Conservation (phyloP, 331 rosid genomes). For the Erythrophleum ivorense region DNA sequence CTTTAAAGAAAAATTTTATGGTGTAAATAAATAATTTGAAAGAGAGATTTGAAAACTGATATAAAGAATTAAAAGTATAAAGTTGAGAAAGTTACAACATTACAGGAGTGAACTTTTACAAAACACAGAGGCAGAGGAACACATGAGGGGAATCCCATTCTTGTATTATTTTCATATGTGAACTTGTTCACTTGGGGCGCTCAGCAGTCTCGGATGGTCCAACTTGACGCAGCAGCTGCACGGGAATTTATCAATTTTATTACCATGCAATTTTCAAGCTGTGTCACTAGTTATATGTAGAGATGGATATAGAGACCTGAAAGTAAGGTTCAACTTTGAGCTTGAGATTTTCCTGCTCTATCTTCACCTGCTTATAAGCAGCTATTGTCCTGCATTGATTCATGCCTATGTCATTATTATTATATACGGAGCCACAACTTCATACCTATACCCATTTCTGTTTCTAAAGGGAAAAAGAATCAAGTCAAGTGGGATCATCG, state of each 20-base stretch:
- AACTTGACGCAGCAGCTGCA: slow-evolving; percentile 43
- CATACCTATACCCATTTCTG: background rate
- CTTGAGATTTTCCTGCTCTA: slow-evolving; percentile 19
- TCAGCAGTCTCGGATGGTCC: slow-evolving; percentile 30
- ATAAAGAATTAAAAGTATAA: no score
- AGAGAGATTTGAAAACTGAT: background rate
- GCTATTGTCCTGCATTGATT: slow-evolving; percentile 1
- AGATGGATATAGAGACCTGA: slow-evolving; percentile 23
- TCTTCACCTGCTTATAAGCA: slow-evolving; percentile 29
- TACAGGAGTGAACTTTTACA: background rate
- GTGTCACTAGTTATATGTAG: background rate
- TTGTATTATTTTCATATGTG: background rate
- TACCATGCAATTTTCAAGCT: background rate
- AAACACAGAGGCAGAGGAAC: background rate
- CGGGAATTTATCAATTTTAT: background rate
- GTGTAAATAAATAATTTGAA: background rate
- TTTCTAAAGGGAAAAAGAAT: background rate
- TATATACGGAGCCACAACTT: background rate
- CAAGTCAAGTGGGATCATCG: background rate
- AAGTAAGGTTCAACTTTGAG: slow-evolving; percentile 34
- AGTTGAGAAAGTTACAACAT: background rate
- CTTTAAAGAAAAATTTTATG: background rate
- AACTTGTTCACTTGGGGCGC: slow-evolving; percentile 18
- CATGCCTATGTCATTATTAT: background rate
- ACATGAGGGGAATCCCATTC: background rate